A percentile compares a stretch with the other conserved stretches of the same genome.
These are phyloP conservation scores for Oryza nivara DNA, from an alignment of 176 grass and related monocot genomes.

Conservation along the genomic window DNA sequence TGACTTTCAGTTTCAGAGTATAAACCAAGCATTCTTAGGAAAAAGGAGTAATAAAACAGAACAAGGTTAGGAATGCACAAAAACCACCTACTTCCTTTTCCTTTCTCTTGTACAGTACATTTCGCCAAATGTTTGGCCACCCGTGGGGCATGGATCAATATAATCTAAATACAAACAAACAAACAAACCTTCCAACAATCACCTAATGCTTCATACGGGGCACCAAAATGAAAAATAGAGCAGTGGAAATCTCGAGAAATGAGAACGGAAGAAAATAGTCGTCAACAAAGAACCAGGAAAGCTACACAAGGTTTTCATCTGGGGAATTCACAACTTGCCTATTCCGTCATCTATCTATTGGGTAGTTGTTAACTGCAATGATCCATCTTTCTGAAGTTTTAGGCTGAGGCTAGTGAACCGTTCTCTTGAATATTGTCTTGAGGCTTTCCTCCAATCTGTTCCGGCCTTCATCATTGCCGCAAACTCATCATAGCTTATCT, in stretches of 20 bases:
- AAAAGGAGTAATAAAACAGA: not conserved
- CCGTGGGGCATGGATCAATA: slow-evolving; percentile 28
- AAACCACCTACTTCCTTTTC: slow-evolving; percentile 3
- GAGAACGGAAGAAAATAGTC: slow-evolving; percentile 35
- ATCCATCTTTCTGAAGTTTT: slow-evolving; percentile 88
- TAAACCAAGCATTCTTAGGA: not conserved
- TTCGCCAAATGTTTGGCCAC: slow-evolving; percentile 32
- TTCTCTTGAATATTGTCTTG: slow-evolving; percentile 85
- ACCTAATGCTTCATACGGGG: slow-evolving; percentile 41
- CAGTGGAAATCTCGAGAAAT: slow-evolving; percentile 39
- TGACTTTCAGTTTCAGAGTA: not conserved
- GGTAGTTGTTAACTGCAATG: slow-evolving; percentile 62
- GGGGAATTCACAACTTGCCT: slow-evolving; percentile 69
- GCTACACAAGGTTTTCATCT: slow-evolving; percentile 61
- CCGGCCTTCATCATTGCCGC: slow-evolving; percentile 94
- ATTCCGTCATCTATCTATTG: slow-evolving; percentile 45
- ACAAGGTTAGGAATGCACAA: slow-evolving; percentile 25
- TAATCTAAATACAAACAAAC: slow-evolving; percentile 50
- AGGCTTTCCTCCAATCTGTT: slow-evolving; percentile 96
- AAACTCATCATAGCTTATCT: slow-evolving; percentile 93
- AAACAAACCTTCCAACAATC: slow-evolving; percentile 46
- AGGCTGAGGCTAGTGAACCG: slow-evolving; percentile 82
- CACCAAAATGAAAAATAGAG: slow-evolving; percentile 37
- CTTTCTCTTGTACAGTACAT: slow-evolving; percentile 53
- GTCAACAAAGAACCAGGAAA: slow-evolving; percentile 52